These are phyloP conservation scores for Acrodontium crateriforme DNA, from an alignment of 2,329 filamentous ascomycete species.

Conservation along the genomic window DNA sequence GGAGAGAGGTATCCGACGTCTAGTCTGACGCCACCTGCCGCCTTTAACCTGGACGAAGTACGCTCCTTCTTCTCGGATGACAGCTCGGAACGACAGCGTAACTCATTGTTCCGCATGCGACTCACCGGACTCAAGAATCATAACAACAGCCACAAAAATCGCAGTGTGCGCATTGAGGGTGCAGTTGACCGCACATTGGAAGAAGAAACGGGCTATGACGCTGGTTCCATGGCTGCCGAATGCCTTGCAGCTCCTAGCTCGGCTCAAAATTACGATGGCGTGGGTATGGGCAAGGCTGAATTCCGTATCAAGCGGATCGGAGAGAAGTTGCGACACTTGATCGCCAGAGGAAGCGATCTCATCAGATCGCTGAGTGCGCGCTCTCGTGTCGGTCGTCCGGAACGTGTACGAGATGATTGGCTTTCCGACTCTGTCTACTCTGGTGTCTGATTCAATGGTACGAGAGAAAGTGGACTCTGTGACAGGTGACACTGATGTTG, in stretches of 20 bases:
- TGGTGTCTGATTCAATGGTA: slow-evolving; percentile 7
- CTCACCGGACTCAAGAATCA: slow-evolving; percentile 18
- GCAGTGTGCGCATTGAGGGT: slow-evolving; percentile 6
- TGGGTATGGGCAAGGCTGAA: slow-evolving; percentile 27
- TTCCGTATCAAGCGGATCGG: slow-evolving; percentile 27
- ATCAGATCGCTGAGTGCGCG: slow-evolving; percentile 16
- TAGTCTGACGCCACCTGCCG: slow-evolving; percentile 29
- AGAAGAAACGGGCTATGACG: slow-evolving; percentile 17
- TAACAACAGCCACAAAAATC: slow-evolving; percentile 5
- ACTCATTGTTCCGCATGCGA: slow-evolving; percentile 23
- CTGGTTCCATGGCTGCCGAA: slow-evolving; percentile 11
- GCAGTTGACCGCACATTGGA: slow-evolving; percentile 12
- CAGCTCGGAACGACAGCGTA: slow-evolving; percentile 20
- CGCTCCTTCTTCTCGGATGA: slow-evolving; percentile 31
- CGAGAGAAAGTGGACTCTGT: background rate
- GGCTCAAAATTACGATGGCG: slow-evolving; percentile 18
- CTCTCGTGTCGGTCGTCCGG: slow-evolving; percentile 1
- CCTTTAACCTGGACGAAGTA: slow-evolving; percentile 27
- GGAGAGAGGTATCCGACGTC: slow-evolving; percentile 38
- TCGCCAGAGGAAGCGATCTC: slow-evolving; percentile 22
- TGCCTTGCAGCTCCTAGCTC: slow-evolving; percentile 10
- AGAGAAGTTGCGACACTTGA: slow-evolving; percentile 24
- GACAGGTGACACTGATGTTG: no score
- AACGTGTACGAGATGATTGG: slow-evolving; percentile 12
- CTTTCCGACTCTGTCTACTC: slow-evolving; percentile 11